A percentile compares a stretch with the other conserved stretches of the same genome.
Evolutionary conservation across 2,329 filamentous ascomycete genomes (phyloP).

Genomic region (Colletotrichum theobromicola): DNA sequence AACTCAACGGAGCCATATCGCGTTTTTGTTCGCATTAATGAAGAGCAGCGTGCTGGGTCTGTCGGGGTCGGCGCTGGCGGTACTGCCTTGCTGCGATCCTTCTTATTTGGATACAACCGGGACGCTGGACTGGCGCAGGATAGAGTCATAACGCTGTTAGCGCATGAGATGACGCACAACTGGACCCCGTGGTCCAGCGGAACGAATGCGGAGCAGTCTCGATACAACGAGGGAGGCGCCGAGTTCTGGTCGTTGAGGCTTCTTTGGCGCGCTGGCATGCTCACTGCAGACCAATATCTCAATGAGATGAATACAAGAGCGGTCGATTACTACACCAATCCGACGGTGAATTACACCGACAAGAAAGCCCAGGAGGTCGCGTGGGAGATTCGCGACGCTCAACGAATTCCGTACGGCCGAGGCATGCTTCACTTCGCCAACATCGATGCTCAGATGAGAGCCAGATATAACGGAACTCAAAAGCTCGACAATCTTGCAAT

Average conservation of each 20-base stretch:
- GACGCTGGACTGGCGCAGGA: neutral
- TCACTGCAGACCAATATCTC: neutral
- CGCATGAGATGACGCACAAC: slow-evolving; percentile 1
- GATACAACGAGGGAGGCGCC: neutral
- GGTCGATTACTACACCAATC: neutral
- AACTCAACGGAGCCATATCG: neutral
- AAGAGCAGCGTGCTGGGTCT: neutral
- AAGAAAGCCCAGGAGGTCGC: neutral
- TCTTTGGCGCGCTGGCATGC: neutral
- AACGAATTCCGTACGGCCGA: neutral
- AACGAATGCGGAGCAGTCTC: neutral
- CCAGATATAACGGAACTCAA: neutral
- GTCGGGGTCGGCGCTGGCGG: neutral
- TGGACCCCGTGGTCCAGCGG: neutral
- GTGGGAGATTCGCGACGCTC: neutral
- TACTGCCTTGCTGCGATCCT: neutral
- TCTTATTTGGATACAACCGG: neutral
- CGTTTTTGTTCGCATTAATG: neutral
- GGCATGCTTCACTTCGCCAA: slow-evolving; percentile 1
- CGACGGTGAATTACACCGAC: neutral
- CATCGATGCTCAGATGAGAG: neutral
- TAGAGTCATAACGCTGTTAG: neutral
- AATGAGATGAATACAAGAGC: neutral
- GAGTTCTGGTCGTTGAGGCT: slow-evolving; percentile 8
- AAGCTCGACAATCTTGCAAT: neutral